Percentiles rank a stretch among this genome's conserved stretches.
Conservation (phyloP, 139 green algal species). For the Spirogloea muscicola region DNA sequence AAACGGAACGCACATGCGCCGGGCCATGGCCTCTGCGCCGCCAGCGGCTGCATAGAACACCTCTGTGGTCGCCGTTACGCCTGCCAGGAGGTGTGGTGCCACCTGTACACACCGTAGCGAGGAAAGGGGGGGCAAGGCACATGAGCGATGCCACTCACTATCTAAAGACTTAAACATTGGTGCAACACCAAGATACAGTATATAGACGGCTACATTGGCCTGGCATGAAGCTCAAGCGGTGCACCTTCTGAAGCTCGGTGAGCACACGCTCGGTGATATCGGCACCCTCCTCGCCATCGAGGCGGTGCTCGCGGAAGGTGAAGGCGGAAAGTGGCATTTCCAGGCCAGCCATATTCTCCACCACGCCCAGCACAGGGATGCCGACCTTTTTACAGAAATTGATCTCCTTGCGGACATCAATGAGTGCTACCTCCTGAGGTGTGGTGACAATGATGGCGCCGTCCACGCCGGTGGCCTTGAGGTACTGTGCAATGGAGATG, state of each 20-base stretch:
- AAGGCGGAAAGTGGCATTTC: slow-evolving; percentile 54
- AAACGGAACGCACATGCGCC: slow-evolving; percentile 72
- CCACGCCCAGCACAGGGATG: slow-evolving; percentile 83
- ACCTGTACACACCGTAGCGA: not conserved
- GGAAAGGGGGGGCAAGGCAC: not conserved
- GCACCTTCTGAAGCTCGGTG: too few relatives aligned
- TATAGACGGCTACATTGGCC: not conserved
- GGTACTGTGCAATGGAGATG: slow-evolving; percentile 89
- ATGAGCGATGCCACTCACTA: too few relatives aligned
- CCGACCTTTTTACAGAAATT: slow-evolving; percentile 95
- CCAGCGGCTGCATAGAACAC: slow-evolving; percentile 67
- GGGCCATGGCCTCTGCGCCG: slow-evolving; percentile 70
- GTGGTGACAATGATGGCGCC: slow-evolving; percentile 77
- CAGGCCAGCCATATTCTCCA: slow-evolving; percentile 95
- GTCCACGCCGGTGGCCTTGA: slow-evolving; percentile 61
- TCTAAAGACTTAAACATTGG: not conserved
- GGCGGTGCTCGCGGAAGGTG: slow-evolving; percentile 49
- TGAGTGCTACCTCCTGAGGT: slow-evolving; percentile 83
- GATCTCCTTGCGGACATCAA: slow-evolving; percentile 96
- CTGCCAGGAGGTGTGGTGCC: slow-evolving; percentile 33
- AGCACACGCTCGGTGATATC: slow-evolving; percentile 22
- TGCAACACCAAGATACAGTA: not conserved
- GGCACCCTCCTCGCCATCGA: not conserved
- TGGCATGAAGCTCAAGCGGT: too few relatives aligned
- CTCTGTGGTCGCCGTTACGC: slow-evolving; percentile 50